These are phyloP conservation scores for Stenocarpella maydis DNA, from an alignment of 2,329 filamentous ascomycete species.

Conservation along the genomic window DNA sequence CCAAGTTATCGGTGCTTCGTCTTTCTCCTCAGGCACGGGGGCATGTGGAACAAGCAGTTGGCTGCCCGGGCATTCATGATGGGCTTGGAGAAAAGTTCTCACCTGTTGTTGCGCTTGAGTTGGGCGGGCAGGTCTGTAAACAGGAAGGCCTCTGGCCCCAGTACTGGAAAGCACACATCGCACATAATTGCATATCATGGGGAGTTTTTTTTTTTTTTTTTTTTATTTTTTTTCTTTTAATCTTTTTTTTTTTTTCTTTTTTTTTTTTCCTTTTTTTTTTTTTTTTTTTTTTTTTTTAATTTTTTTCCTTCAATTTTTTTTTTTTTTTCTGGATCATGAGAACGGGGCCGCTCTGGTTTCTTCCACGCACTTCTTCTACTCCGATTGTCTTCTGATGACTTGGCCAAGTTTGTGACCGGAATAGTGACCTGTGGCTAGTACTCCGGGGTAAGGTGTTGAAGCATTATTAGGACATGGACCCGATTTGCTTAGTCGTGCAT, in stretches of 20 bases:
- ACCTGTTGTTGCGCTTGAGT: background rate
- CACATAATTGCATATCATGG: constrained; percentile 9
- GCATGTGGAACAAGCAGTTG: background rate
- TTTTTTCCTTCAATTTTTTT: no score
- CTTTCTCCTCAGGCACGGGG: background rate
- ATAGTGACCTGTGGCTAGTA: background rate
- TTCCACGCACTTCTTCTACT: background rate
- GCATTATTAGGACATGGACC: no score
- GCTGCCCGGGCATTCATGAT: background rate
- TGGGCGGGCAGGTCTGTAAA: background rate
- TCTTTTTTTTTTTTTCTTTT: no score
- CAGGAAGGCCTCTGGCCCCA: background rate
- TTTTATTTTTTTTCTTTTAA: no score
- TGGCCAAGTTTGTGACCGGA: background rate
- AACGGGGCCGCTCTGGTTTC: background rate
- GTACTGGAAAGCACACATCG: background rate
- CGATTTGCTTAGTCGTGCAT: no score
- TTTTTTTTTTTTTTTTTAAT: no score
- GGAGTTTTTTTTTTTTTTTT: constrained; percentile 4
- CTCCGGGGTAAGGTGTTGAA: no score
- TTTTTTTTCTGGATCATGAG: no score
- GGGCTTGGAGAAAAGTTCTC: background rate
- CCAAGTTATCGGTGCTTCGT: constrained; percentile 5
- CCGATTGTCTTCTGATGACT: background rate
- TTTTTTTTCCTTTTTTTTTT: no score